These are phyloP conservation scores for Alisma plantagoaquatica DNA, from an alignment of 106 monocot genomes.

Conservation along the genomic window DNA sequence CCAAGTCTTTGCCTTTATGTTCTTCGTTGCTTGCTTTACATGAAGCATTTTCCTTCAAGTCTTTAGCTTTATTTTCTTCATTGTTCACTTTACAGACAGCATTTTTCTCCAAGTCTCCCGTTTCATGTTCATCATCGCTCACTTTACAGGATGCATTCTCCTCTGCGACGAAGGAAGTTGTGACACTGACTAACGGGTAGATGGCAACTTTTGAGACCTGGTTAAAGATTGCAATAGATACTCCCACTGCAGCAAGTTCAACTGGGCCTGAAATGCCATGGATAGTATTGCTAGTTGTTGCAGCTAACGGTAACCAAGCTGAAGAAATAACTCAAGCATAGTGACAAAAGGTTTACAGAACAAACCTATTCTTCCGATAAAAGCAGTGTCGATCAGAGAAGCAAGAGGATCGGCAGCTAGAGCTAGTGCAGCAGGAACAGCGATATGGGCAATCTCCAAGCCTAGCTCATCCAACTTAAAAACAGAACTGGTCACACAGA, in stretches of 20 bases:
- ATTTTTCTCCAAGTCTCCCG: no score
- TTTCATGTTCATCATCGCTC: no score
- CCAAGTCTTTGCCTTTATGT: constrained; percentile 26
- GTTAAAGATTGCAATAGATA: constrained; percentile 72
- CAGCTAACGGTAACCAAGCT: no score
- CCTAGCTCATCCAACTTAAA: constrained; percentile 86
- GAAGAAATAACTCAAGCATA: no score
- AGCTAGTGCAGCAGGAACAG: constrained; percentile 82
- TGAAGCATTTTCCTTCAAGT: no score
- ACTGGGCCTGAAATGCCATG: constrained; percentile 58
- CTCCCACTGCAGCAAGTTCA: constrained; percentile 84
- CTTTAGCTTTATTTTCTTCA: no score
- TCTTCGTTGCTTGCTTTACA: constrained; percentile 21
- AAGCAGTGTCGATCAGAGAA: constrained; percentile 86
- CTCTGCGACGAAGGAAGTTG: constrained; percentile 92
- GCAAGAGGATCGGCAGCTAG: constrained; percentile 91
- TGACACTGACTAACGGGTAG: constrained; percentile 80
- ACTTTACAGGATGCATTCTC: no score
- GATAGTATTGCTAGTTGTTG: no score
- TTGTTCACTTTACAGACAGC: no score
- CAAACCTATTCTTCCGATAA: constrained; percentile 74
- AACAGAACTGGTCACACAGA: constrained; percentile 1
- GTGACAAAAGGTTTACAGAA: no score
- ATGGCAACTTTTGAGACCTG: constrained; percentile 74
- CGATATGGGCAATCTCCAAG: constrained; percentile 50